Evolutionary conservation across 1,284 basidiomycete species (phyloP), one percentile per base, ranked within the genome.

Genomic region (Leccinum glutinopallens): DNA sequence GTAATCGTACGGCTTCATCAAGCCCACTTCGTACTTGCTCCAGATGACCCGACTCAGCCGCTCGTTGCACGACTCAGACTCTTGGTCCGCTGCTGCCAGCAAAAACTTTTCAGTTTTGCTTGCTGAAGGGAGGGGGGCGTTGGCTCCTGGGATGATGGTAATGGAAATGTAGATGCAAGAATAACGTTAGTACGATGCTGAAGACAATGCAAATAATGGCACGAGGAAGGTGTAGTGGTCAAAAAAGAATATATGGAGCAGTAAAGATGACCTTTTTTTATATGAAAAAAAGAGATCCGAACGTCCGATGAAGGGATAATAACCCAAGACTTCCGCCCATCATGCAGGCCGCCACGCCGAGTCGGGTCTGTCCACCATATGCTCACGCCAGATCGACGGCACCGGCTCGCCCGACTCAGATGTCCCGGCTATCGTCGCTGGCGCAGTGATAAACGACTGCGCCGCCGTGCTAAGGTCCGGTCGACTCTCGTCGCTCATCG

Each of bases 1-100:
- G 75, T 98, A 97, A 78, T 98, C 96, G 74, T 97, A 98, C 0
- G 96, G 97, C 72, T 94, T 94, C 66, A 98, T 79, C 53, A 99
- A 77, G 0, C 96, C 97, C 1, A 96, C 97, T 74, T 98, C 96
- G 78, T 97, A 98, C 78, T 98, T 98, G 72, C 93, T 96, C 69
- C 93, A 88, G 71, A 98, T 98, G 68, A 98, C 97, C 65, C 93
- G 86, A 65, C 91, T 92, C 49, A 99, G 80, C 1, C 96, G 89
- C 70, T 97, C 94, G 68, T 97, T 93, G 41, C 96, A 84, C 13
- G 95, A 92, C 0, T 96, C 97, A 13, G 91, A 87, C 58, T 93
- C 94, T 74, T 98, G 96, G 77, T 99, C 96, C 0, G 97, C 97
- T 1, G 97, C 96, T 0, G 94, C 97, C 25, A 29, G 25, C 25